Evolutionary conservation across 2,329 filamentous ascomycete species (phyloP), one percentile per base, ranked within the genome.

Genomic region (Coniella lustricola): DNA sequence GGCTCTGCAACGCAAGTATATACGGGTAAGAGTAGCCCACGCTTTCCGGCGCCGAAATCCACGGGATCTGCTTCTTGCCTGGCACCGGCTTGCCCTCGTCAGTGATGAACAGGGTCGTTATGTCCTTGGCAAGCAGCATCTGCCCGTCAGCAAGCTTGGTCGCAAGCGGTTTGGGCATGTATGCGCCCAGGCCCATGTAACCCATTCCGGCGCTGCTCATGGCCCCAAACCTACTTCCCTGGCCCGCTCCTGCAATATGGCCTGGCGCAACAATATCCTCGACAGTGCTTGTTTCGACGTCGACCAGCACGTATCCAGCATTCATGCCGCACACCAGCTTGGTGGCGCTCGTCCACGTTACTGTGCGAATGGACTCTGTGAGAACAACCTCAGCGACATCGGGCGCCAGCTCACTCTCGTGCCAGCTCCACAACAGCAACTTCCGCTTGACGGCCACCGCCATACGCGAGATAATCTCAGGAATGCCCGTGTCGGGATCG

Each of bases 11-110:
- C 9, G 90, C 87, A 42, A 98, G 73, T 48, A 98, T 83, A 62
- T 96, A 98, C 0, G 93, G 93, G 63, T 98, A 98, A 18, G 90
- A 96, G 65, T 96, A 98, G 18, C 91, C 93, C 51, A 98, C 84
- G 48, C 85, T 85, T 59, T 96, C 90, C 1, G 93, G 94, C 1
- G 91, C 88, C 31, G 80, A 74, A 36, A 83, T 79, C 93, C 93
- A 98, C 1, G 90, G 90, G n/a, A 98, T 83, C 63, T 97, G 90
- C 48, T 85, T 77, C 65, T 87, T 88, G 38, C 90, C 85, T 7
- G 50, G 44, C 31, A 94, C 64, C 0, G 90, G 77, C 56, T 89
- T 90, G 4, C 90, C 93, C 25, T 89, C 77, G 10, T 85, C 79
- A 50, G 93, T 85, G 56, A 95, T 86, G 63, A 98, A 98, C 45